Conservation (phyloP, 306 rosid species). For the Inga laurina region DNA sequence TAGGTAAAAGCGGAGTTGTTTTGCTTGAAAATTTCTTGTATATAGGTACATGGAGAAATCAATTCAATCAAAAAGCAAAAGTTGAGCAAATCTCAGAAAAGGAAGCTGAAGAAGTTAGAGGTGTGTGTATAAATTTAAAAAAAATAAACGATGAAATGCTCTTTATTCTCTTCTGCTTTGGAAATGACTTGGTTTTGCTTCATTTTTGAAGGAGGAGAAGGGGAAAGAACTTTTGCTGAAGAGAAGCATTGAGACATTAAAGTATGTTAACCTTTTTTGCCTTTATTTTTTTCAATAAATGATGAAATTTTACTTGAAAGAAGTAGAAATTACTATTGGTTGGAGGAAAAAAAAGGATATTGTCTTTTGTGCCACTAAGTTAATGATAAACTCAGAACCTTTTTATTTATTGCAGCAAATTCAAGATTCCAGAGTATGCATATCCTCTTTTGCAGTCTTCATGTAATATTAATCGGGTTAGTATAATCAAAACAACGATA, state of each 20-base stretch:
- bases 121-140: constrained; percentile 40
- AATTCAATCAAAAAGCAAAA: constrained; percentile 46
- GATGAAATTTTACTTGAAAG: background rate
- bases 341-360: background rate
- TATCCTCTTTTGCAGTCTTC: constrained; percentile 74
- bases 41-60: constrained; percentile 47
- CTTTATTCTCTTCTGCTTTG: constrained; percentile 21
- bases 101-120: constrained; percentile 73
- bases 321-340: background rate
- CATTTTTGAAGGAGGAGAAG: constrained; percentile 62
- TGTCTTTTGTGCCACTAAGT: constrained; percentile 11
- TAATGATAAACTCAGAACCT: constrained; percentile 20
- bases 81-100: constrained; percentile 74
- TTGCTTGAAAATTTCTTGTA: constrained; percentile 17
- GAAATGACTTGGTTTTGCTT: constrained; percentile 27
- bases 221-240: constrained; percentile 55
- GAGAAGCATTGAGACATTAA: constrained; percentile 64
- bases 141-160: background rate
- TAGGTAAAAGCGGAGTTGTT: background rate
- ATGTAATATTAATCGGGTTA: constrained; percentile 66
- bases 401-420: constrained; percentile 52
- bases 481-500: constrained; percentile 28
- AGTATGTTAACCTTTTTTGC: constrained; percentile 45
- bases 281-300: background rate
- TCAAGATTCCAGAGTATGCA: constrained; percentile 69